Evolutionary conservation across 805 yeast species (phyloP).

Genomic region (Saturnispora diversa): DNA sequence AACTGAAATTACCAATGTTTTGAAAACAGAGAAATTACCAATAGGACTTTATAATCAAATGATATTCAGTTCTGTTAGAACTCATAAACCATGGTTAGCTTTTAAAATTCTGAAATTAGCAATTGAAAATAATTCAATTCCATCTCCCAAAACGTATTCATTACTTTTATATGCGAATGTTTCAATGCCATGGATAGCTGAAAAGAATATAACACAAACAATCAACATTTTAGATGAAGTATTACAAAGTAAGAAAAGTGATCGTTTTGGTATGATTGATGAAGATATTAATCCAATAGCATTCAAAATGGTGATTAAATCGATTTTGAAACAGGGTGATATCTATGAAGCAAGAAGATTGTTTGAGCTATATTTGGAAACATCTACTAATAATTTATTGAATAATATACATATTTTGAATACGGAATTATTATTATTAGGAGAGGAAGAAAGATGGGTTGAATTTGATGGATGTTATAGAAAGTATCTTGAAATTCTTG

Average conservation of each 20-base stretch:
- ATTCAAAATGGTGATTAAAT: slow-evolving; percentile 19
- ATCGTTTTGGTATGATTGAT: slow-evolving; percentile 19
- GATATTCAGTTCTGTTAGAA: slow-evolving; percentile 20
- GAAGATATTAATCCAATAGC: slow-evolving; percentile 23
- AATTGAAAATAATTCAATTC: slow-evolving; percentile 11
- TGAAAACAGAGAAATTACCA: slow-evolving; percentile 16
- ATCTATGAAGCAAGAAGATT: slow-evolving; percentile 22
- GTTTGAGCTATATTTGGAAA: slow-evolving; percentile 25
- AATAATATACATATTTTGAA: slow-evolving; percentile 25
- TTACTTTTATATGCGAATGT: slow-evolving; percentile 23
- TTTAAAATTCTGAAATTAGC: slow-evolving; percentile 18
- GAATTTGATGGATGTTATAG: slow-evolving; percentile 26
- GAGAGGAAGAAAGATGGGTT: slow-evolving; percentile 28
- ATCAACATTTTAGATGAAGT: slow-evolving; percentile 21
- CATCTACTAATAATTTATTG: slow-evolving; percentile 19
- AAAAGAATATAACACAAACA: slow-evolving; percentile 17
- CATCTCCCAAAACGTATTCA: slow-evolving; percentile 25
- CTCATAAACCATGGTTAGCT: slow-evolving; percentile 17
- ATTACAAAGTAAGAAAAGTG: slow-evolving; percentile 17
- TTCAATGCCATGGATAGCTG: slow-evolving; percentile 11
- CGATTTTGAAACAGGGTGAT: slow-evolving; percentile 17
- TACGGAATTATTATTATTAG: slow-evolving; percentile 24
- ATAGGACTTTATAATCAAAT: slow-evolving; percentile 21
- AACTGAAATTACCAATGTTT: slow-evolving; percentile 13
- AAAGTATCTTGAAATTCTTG: slow-evolving; percentile 19